Evolutionary conservation across 2,329 filamentous ascomycete genomes (phyloP).

Genomic region (Penicillium sp.): DNA sequence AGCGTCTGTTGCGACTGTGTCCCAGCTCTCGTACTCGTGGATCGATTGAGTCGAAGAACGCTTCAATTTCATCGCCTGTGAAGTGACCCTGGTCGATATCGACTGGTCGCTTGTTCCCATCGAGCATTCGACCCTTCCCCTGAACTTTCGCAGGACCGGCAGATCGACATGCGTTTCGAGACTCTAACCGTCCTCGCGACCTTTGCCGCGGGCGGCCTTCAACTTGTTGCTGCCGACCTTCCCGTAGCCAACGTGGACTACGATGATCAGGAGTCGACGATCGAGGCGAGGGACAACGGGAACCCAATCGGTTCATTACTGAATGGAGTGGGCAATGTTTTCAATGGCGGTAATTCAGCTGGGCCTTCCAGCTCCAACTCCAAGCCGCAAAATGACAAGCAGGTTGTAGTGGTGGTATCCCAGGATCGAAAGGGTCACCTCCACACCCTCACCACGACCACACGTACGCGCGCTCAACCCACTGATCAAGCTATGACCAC

Average conservation of each 20-base stretch:
- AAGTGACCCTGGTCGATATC: conserved; percentile 19
- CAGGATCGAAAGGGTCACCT: conserved; percentile 15
- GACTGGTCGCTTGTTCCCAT: conserved; percentile 17
- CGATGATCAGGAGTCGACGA: too few species aligned
- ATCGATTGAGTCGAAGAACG: neutral
- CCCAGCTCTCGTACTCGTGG: conserved; percentile 1
- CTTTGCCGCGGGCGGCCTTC: conserved; percentile 31
- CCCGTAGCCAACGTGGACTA: too few species aligned
- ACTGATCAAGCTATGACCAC: conserved; percentile 9
- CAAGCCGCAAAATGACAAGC: conserved; percentile 9
- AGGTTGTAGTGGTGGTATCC: conserved; percentile 20
- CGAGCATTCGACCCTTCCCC: conserved; percentile 4
- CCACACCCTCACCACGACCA: conserved; percentile 16
- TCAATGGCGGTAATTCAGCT: conserved; percentile 6
- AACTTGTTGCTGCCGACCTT: conserved; percentile 27
- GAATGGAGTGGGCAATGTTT: conserved; percentile 13
- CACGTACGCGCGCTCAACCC: conserved; percentile 3
- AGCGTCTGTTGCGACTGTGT: conserved; percentile 13
- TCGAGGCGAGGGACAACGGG: too few species aligned
- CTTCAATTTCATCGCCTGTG: neutral
- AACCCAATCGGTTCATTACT: too few species aligned
- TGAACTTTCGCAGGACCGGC: neutral
- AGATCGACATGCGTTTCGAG: conserved; percentile 28
- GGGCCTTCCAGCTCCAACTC: neutral
- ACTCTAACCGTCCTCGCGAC: conserved; percentile 29